These are phyloP conservation scores for Juglanconis juglandina DNA, from an alignment of 2,329 filamentous ascomycete species.

Conservation along the genomic window DNA sequence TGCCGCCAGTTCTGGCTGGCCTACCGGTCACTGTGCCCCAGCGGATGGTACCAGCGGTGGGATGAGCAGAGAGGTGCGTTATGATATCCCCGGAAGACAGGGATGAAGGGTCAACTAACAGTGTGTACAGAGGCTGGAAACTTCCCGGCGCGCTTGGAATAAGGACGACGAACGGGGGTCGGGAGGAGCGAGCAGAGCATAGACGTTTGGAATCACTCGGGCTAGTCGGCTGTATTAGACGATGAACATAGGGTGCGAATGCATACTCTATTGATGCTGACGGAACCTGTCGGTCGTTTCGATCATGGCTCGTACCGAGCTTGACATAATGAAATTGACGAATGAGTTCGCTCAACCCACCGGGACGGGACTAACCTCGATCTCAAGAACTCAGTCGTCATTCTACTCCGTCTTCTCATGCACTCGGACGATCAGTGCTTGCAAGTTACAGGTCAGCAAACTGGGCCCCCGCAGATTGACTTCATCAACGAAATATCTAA, in stretches of 20 bases:
- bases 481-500: too few relatives aligned
- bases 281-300: background rate
- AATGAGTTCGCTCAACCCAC: too few relatives aligned
- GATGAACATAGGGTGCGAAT: slow-evolving; percentile 23
- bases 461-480: too few relatives aligned
- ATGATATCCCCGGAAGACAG: background rate
- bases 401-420: too few relatives aligned
- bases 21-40: slow-evolving; percentile 96
- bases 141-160: slow-evolving; percentile 66
- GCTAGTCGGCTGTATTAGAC: slow-evolving; percentile 12
- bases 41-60: slow-evolving; percentile 90
- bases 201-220: slow-evolving; percentile 15
- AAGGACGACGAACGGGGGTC: slow-evolving; percentile 25
- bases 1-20: slow-evolving; percentile 96
- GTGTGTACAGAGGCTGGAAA: slow-evolving; percentile 56
- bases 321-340: too few relatives aligned
- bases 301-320: background rate
- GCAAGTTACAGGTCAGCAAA: too few relatives aligned
- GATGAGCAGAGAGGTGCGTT: slow-evolving; percentile 84
- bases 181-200: background rate
- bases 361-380: too few relatives aligned
- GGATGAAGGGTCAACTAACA: background rate
- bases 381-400: too few relatives aligned
- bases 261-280: slow-evolving; percentile 12
- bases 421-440: too few relatives aligned